Evolutionary conservation across 805 yeast species (phyloP).

Genomic region (Saccharomycopsis schoenii): DNA sequence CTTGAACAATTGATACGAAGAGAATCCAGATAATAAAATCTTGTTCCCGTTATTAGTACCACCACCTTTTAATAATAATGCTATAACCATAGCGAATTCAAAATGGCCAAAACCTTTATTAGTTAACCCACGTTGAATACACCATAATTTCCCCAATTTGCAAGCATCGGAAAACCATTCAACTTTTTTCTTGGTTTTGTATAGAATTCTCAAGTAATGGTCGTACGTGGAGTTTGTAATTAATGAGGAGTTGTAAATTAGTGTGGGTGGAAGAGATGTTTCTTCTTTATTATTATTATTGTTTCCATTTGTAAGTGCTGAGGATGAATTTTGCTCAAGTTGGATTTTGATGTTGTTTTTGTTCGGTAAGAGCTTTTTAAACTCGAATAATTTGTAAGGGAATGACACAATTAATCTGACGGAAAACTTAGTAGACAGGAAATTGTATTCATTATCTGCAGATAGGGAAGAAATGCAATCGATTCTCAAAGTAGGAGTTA

Average conservation of each 20-base stretch:
- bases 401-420: conserved; percentile 68
- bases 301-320: conserved; percentile 22
- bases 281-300: neutral
- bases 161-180: conserved; percentile 84
- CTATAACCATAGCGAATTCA: conserved; percentile 75
- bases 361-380: conserved; percentile 67
- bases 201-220: conserved; percentile 63
- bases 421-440: conserved; percentile 36
- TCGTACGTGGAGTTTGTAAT: conserved; percentile 59
- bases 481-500: conserved; percentile 65
- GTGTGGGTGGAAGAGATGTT: conserved; percentile 45
- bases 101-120: conserved; percentile 81
- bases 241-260: conserved; percentile 76
- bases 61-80: conserved; percentile 77
- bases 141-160: conserved; percentile 80
- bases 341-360: conserved; percentile 76
- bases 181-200: conserved; percentile 63
- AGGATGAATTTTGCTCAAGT: conserved; percentile 18
- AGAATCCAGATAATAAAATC: conserved; percentile 75
- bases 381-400: conserved; percentile 60
- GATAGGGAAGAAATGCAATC: conserved; percentile 43
- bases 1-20: conserved; percentile 87
- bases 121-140: conserved; percentile 62
- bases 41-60: conserved; percentile 71
- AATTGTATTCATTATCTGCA: conserved; percentile 38